A percentile compares a stretch with the other conserved stretches of the same genome.
Conservation (phyloP, 202 grass and related monocot species). For the Hordeum pubiflorum region DNA sequence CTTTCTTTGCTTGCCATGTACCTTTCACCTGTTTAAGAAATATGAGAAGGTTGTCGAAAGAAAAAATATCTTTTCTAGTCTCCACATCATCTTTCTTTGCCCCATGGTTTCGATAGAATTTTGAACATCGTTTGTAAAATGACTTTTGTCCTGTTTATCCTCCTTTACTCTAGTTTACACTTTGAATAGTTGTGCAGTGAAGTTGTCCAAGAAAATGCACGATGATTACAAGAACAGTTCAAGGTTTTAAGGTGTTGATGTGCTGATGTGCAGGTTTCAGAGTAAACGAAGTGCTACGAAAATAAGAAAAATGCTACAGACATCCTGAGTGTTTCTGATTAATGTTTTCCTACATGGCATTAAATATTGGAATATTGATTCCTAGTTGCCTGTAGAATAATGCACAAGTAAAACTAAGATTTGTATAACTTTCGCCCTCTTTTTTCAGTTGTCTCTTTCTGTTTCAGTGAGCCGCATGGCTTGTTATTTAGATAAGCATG, state of each 20-base stretch:
- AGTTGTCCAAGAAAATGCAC: background rate
- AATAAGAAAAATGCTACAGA: background rate
- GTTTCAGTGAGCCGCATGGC: background rate
- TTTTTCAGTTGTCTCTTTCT: background rate
- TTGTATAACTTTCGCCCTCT: background rate
- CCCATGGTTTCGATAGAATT: background rate
- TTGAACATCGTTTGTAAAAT: background rate
- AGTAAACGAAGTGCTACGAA: background rate
- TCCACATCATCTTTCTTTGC: background rate
- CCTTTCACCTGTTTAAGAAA: conserved; percentile 53
- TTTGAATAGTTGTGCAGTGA: background rate
- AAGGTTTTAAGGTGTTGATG: background rate
- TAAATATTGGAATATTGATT: background rate
- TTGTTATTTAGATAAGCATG: background rate
- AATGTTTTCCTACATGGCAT: background rate
- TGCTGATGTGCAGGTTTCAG: background rate
- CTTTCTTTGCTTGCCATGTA: conserved; percentile 48
- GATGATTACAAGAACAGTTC: background rate
- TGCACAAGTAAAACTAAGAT: conserved; percentile 5
- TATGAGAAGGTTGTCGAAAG: background rate
- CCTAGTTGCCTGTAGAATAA: background rate
- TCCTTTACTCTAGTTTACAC: background rate
- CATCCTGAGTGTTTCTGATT: background rate
- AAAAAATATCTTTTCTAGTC: background rate
- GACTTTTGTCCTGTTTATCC: background rate